Base-by-base conservation (phyloP, 495 filamentous ascomycete genomes). In the Penicillium taxi region DNA sequence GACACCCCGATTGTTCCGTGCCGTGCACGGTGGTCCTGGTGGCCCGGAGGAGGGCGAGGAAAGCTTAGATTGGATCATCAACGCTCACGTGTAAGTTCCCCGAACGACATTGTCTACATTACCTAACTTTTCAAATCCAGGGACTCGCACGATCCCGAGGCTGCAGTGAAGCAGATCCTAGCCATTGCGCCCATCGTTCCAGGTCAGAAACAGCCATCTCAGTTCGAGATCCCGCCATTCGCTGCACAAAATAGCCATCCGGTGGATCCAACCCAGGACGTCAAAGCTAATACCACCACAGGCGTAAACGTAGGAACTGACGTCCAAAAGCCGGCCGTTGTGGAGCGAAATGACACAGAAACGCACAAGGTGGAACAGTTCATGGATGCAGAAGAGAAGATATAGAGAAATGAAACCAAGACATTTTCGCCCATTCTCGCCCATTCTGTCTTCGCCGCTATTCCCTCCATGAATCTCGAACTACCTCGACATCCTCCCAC, bases 41-140 rank as follows among this genome's bases (percentile, higher is more conserved):
- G 82, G 81, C 9, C 48, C 70, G 5, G 84, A 86, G 32, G 89
- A 93, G 47, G 90, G 88, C 12, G 86, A 94, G 50, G 79, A 81
- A 45, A 81, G 83, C 39, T 67, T 99, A 15, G 93, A 99, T 58
- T 99, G 86, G 85, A 86, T 96, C 49, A 81, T 99, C 50, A 82
- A 87, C 54, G 82, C 93, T 9, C 67, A 81, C 42, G 78, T 96
- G 86, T 96, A 64, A 63, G 81, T 61, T 18, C 18, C 18, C 13
- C 28, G 6, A n/a, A 37, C 1, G 0, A n/a, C 16, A 13, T 35
- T 9, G 7, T 20, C 13, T 9, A 18, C 14, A 19, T 16, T 30
- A 6, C 28, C 41, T 37, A 32, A 44, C 12, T 5, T 18, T 42
- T 5, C 14, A 13, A 24, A 25, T 58, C 61, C 48, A 91, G 88